A percentile compares a stretch with the other conserved stretches of the same genome.
These are phyloP conservation scores for Pseudodiploospora longispora DNA, from an alignment of 2,329 filamentous ascomycete genomes.

Conservation along the genomic window DNA sequence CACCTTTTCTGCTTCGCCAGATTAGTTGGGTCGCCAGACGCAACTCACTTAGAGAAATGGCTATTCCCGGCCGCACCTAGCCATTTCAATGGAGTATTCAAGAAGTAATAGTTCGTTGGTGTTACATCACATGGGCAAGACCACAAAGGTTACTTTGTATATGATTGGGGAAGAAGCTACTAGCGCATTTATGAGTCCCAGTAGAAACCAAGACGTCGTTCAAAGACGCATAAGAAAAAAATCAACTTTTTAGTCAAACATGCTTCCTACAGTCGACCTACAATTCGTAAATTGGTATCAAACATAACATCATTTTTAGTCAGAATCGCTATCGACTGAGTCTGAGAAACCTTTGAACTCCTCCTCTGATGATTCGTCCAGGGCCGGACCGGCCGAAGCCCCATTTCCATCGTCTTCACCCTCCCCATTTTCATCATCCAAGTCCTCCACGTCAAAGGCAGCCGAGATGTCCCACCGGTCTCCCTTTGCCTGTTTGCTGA, in stretches of 20 bases:
- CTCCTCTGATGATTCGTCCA: slow-evolving; percentile 16
- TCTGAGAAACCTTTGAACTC: slow-evolving; percentile 52
- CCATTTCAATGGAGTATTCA: too few relatives aligned
- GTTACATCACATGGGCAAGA: too few relatives aligned
- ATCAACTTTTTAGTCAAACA: not conserved
- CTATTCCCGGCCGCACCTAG: too few relatives aligned
- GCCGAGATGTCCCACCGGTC: slow-evolving; percentile 90
- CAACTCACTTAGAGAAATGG: too few relatives aligned
- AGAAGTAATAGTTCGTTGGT: too few relatives aligned
- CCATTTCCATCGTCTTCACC: slow-evolving; percentile 25
- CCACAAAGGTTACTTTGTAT: too few relatives aligned
- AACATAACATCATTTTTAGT: slow-evolving; percentile 12
- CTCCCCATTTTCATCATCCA: slow-evolving; percentile 35
- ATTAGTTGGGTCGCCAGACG: too few relatives aligned
- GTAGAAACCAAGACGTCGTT: too few relatives aligned
- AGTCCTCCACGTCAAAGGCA: slow-evolving; percentile 62
- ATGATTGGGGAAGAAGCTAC: too few relatives aligned
- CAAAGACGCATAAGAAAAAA: too few relatives aligned
- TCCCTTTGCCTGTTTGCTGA: slow-evolving; percentile 71
- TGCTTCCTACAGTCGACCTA: not conserved
- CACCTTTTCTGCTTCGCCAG: too few relatives aligned
- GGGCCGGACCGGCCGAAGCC: slow-evolving; percentile 16
- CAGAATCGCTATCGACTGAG: slow-evolving; percentile 29
- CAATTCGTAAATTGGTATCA: not conserved
- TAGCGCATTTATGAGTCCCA: too few relatives aligned